Base-by-base conservation (phyloP, 2,329 filamentous ascomycete species). In the Rhinocladiella mackenziei region DNA sequence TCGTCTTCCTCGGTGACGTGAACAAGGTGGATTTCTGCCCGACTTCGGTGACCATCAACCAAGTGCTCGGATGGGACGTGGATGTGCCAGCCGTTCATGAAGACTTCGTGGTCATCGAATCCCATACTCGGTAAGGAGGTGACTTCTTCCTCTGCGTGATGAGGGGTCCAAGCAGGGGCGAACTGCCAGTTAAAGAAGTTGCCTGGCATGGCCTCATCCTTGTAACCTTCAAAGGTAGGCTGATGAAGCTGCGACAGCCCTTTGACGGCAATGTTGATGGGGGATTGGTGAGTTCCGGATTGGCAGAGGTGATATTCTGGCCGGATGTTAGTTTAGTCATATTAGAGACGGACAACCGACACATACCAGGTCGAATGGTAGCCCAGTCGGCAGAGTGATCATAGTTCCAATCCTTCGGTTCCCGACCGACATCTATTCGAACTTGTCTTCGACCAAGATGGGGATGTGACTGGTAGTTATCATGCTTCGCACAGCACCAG, bases 1-100 rank as follows among this genome's bases (percentile, higher is more conserved):
- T 65, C 59, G 37, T 71, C 70, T 0, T 57, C 49, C 6, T 59
- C 61, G 45, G 71, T 65, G 39, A 66, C 66, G 48, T 74, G 71
- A 2, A 76, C 73, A 26, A 72, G 62, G 55, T 75, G 73, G 14
- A 75, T 57, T 51, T 76, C 73, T 25, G 70, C 69, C 47, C 67
- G 35, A 23, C 45, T 49, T 9, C 66, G 64, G 26, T 65, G 59
- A 23, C 67, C 67, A 34, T 65, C 60, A 3, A 76, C 63, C 2
- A 64, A 62, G 56, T 76, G 73, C 44, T 76, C 73, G 4, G 71
- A 70, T 0, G 73, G 73, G 0, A 70, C 56, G 53, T 76, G 73
- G 36, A 74, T 69, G 60, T 76, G 73, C 71, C 71, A 76, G 34
- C 71, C 70, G 29, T 60, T 64, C 6, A 76, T 61, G 55, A 72